phyloP scores from a whole-genome alignment of 176 grass and related monocot genomes.

The Puccinellia tenuiflora region DNA sequence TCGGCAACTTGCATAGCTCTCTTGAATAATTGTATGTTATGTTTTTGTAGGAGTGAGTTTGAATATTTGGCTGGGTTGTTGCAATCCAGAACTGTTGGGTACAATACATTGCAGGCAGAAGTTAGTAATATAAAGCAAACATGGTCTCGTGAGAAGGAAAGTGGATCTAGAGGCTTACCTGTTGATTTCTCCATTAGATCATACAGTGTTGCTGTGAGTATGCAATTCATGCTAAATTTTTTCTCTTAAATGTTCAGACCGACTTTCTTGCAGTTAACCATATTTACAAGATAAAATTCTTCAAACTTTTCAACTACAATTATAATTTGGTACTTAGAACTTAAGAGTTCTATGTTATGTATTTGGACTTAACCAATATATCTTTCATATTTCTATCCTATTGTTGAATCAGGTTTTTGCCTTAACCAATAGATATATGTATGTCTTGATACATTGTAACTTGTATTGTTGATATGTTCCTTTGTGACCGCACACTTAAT shows the following conservation, averaged over 20 bases:
- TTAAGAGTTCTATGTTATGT: neutral
- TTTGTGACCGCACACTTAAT: neutral
- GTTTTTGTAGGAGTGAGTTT: conserved; percentile 48
- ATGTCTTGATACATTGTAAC: neutral
- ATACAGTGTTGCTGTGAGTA: conserved; percentile 29
- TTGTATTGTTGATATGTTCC: neutral
- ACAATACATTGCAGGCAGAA: conserved; percentile 15
- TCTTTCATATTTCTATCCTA: neutral
- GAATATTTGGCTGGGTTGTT: conserved; percentile 49
- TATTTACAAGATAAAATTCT: conserved; percentile 7
- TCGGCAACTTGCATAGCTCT: neutral
- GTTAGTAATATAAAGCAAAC: conserved; percentile 27
- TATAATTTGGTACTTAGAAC: neutral
- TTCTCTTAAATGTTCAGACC: conserved; percentile 1
- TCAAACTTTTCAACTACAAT: neutral
- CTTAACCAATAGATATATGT: neutral
- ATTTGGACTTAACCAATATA: neutral
- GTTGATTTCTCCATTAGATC: conserved; percentile 26
- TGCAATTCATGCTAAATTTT: neutral
- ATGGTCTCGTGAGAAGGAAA: neutral
- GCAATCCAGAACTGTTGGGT: conserved; percentile 46
- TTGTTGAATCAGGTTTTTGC: neutral
- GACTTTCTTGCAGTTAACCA: neutral
- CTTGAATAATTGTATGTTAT: neutral
- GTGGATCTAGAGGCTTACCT: conserved; percentile 21